Base-by-base conservation (phyloP, 106 monocot species). In the Phalaenopsis aphrodite region DNA sequence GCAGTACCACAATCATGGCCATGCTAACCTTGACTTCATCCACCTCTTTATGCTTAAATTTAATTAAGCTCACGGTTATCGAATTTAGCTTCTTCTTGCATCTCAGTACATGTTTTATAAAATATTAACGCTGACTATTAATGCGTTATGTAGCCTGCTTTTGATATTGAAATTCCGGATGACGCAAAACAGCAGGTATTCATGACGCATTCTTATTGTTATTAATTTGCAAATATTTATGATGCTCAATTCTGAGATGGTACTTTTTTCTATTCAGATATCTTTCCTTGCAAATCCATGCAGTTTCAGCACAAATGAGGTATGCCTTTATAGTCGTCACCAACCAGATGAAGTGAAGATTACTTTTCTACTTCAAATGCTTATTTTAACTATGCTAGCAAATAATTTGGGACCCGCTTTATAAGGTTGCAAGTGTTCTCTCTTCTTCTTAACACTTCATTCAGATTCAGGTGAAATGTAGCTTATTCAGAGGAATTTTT, bases 221-320 rank as follows among this genome's bases (percentile, higher is more conserved):
- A 12, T 38, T 69, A 38, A 4, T 36, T 21, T 69, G 2, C 39
- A 10, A 69, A 37, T 69, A 69, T 57, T 55, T 15, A 24, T 76
- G 21, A 18, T 55, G 14, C 72, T 55, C 17, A 42, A 56, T 42
- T 39, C n/a, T 58, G 37, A 18, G 15, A 37, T 78, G 19, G 64
- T 72, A 68, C 42, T 17, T 55, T 79, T 55, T 72, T 17, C 81
- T 30, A 24, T 85, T 56, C 89, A 99, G 99, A 95, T 99, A 81
- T 86, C 85, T 82, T 91, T 79, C 79, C 84, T 99, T 80, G 84
- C 95, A 84, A 99, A 99, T 86, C 99, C 99, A 79, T 80, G 81
- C 76, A 75, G 87, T 42, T 86, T 99, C 75, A 83, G 85, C 82
- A 86, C 93, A 67, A 99, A 99, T 83, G 93, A 99, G 99, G 99